Percentiles rank a stretch among this genome's conserved stretches.
Evolutionary conservation across 2,329 filamentous ascomycete genomes (phyloP).

Genomic region (Rhytidhysteron rufulum): DNA sequence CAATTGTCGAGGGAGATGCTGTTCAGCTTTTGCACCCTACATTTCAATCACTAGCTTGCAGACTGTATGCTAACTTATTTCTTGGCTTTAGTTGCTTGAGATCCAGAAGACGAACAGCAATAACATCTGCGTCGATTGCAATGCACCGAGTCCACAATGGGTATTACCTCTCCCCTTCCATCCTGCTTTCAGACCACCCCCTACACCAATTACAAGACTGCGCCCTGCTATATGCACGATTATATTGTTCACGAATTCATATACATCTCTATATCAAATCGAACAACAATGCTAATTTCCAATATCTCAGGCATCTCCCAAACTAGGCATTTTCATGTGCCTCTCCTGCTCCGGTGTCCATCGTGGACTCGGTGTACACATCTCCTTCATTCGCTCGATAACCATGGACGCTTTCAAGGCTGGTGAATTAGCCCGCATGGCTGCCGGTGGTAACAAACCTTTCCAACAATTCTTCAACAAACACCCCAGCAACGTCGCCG

Average conservation of each 20-base stretch:
- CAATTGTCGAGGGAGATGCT: no score
- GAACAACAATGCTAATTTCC: slow-evolving; percentile 14
- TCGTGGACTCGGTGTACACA: slow-evolving; percentile 91
- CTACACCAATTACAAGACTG: no score
- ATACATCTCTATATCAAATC: no score
- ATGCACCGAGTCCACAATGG: slow-evolving; percentile 96
- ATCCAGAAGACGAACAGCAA: slow-evolving; percentile 91
- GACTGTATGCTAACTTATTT: slow-evolving; percentile 12
- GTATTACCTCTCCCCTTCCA: slow-evolving; percentile 50
- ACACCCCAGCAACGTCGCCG: slow-evolving; percentile 44
- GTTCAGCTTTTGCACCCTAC: no score
- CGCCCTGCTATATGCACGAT: no score
- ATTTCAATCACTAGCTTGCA: no score
- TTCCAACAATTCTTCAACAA: slow-evolving; percentile 84
- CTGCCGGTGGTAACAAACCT: slow-evolving; percentile 80
- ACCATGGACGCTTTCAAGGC: slow-evolving; percentile 99
- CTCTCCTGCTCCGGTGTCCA: slow-evolving; percentile 93
- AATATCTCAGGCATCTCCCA: slow-evolving; percentile 64
- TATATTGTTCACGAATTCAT: no score
- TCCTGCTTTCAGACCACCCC: slow-evolving; percentile 7
- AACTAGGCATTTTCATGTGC: slow-evolving; percentile 98
- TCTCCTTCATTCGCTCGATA: slow-evolving; percentile 95
- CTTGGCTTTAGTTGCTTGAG: slow-evolving; percentile 65
- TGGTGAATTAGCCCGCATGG: slow-evolving; percentile 89
- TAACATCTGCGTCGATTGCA: slow-evolving; percentile 90